Evolutionary conservation across 306 rosid genomes (phyloP).

Genomic region (Lablab purpureus): DNA sequence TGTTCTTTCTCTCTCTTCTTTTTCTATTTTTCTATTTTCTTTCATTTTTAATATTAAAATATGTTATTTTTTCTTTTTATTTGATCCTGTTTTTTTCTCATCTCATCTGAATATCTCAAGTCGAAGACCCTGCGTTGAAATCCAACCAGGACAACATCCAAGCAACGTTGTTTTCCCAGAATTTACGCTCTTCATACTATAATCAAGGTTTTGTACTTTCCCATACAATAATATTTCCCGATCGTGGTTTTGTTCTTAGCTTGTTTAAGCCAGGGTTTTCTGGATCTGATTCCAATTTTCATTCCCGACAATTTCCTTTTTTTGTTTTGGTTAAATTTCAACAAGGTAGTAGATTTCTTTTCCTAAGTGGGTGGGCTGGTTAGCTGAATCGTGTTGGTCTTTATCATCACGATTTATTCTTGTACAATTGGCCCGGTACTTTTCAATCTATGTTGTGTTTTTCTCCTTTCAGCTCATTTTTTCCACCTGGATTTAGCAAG

Average conservation of each 20-base stretch:
- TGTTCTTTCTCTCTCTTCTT: not conserved
- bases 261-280: constrained; percentile 41
- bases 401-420: not conserved
- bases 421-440: not conserved
- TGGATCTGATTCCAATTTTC: not conserved
- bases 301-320: not conserved
- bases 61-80: not conserved
- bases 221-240: not conserved
- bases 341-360: not conserved
- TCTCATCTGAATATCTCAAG: constrained; percentile 23
- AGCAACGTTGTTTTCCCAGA: not conserved
- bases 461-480: not conserved
- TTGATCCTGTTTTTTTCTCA: not conserved
- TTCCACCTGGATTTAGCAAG: not conserved
- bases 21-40: not conserved
- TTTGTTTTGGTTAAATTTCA: constrained; percentile 24
- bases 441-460: constrained; percentile 20
- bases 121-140: constrained; percentile 44
- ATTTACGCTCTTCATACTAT: not conserved
- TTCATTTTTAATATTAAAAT: not conserved
- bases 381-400: constrained; percentile 3
- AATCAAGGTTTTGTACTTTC: constrained; percentile 33
- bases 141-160: constrained; percentile 7
- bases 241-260: constrained; percentile 4
- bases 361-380: not conserved